Evolutionary conservation across 371 early-diverging fungal species (phyloP).

Genomic region (Zychaea mexicana): DNA sequence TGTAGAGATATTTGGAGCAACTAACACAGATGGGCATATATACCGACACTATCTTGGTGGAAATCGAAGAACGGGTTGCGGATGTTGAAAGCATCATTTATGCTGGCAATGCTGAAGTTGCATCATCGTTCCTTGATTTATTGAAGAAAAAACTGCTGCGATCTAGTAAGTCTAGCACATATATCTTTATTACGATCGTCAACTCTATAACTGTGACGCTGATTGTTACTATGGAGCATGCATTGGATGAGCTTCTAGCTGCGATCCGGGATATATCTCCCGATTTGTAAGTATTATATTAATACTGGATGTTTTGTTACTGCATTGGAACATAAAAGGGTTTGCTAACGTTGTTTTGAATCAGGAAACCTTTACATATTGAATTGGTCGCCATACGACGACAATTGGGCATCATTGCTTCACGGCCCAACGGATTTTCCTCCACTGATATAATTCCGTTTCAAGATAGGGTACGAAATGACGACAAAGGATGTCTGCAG

Average conservation of each 20-base stretch:
- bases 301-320: too few relatives aligned
- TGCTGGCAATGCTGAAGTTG: conserved; percentile 38
- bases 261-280: conserved; percentile 50
- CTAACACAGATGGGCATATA: conserved; percentile 71
- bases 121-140: conserved; percentile 54
- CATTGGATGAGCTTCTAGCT: conserved; percentile 24
- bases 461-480: conserved; percentile 54
- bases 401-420: conserved; percentile 55
- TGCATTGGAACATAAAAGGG: neutral
- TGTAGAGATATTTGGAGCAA: conserved; percentile 73
- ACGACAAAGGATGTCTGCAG: neutral
- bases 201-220: neutral
- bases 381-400: conserved; percentile 67
- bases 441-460: conserved; percentile 52
- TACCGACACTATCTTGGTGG: conserved; percentile 62
- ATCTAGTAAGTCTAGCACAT: conserved; percentile 48
- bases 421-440: conserved; percentile 45
- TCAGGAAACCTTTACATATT: conserved; percentile 65
- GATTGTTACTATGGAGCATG: conserved; percentile 24
- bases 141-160: conserved; percentile 57
- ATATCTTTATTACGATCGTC: neutral
- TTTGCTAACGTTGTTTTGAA: neutral
- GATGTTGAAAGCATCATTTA: conserved; percentile 64
- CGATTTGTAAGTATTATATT: conserved; percentile 36
- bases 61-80: conserved; percentile 60